Conservation (phyloP, 257 asterid genomes). For the Solanum virginianum region DNA sequence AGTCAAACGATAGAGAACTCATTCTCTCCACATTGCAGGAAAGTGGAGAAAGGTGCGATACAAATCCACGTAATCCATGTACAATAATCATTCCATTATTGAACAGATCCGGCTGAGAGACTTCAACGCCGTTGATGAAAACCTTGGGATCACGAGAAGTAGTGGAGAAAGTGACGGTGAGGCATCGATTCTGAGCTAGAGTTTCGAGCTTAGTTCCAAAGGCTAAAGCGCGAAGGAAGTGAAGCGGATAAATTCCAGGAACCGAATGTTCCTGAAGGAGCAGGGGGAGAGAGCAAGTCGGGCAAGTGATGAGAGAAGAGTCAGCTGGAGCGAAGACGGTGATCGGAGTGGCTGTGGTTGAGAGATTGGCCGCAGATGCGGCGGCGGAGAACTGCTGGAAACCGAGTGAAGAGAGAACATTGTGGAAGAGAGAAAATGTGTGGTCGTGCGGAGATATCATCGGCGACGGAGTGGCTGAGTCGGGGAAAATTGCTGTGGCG, state of each 20-base stretch:
- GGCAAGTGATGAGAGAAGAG: constrained; percentile 66
- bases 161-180: constrained; percentile 41
- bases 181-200: constrained; percentile 53
- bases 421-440: constrained; percentile 30
- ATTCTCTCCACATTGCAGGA: constrained; percentile 58
- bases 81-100: constrained; percentile 48
- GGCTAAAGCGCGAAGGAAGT: constrained; percentile 47
- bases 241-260: constrained; percentile 62
- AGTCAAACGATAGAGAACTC: constrained; percentile 34
- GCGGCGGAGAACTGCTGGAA: constrained; percentile 66
- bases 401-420: constrained; percentile 67
- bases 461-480: constrained; percentile 22
- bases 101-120: constrained; percentile 56
- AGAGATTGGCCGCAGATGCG: constrained; percentile 37
- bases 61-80: constrained; percentile 58
- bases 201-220: constrained; percentile 83
- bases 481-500: constrained; percentile 7
- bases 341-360: constrained; percentile 46
- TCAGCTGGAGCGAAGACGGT: constrained; percentile 80
- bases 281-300: constrained; percentile 44
- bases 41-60: constrained; percentile 55
- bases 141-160: constrained; percentile 10
- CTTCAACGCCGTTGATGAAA: constrained; percentile 52
- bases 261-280: constrained; percentile 76
- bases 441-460: constrained; percentile 31